Percentiles rank a stretch among this genome's conserved stretches.
Evolutionary conservation across 2,329 filamentous ascomycete species (phyloP).

Genomic region (Camillea tinctor): DNA sequence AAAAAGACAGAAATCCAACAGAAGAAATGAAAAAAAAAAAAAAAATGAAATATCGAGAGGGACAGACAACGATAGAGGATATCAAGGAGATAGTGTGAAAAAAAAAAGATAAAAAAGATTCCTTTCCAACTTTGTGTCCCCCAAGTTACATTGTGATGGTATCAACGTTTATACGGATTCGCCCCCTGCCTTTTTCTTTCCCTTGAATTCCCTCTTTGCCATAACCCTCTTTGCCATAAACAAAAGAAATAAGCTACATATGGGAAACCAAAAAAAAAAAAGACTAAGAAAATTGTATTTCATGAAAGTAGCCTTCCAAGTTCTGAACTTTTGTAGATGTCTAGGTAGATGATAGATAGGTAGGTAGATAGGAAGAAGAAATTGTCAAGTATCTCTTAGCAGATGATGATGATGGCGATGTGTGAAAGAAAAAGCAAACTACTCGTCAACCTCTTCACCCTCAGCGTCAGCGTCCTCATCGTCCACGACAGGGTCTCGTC

Average conservation of each 20-base stretch:
- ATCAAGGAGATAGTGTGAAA: no score
- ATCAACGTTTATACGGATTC: no score
- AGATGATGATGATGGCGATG: not conserved
- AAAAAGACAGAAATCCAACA: not conserved
- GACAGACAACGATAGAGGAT: not conserved
- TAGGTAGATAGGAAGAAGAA: not conserved
- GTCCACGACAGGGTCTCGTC: conserved; percentile 11
- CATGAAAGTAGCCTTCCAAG: no score
- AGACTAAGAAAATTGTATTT: not conserved
- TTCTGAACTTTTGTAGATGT: no score
- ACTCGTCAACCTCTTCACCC: conserved; percentile 31
- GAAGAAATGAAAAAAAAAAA: not conserved
- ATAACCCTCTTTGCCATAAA: no score
- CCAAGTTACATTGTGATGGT: no score
- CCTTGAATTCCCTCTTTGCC: not conserved
- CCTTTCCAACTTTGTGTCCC: not conserved
- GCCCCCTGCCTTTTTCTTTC: no score
- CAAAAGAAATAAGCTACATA: no score
- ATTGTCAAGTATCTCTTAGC: not conserved
- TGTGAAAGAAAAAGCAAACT: conserved; percentile 4
- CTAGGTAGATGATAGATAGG: not conserved
- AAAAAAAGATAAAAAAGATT: not conserved
- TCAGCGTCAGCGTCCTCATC: conserved; percentile 26
- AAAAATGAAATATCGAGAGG: not conserved
- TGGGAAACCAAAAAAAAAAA: no score